phyloP scores from a whole-genome alignment of 2,329 filamentous ascomycete species.

The Atkinsonella texensis region DNA sequence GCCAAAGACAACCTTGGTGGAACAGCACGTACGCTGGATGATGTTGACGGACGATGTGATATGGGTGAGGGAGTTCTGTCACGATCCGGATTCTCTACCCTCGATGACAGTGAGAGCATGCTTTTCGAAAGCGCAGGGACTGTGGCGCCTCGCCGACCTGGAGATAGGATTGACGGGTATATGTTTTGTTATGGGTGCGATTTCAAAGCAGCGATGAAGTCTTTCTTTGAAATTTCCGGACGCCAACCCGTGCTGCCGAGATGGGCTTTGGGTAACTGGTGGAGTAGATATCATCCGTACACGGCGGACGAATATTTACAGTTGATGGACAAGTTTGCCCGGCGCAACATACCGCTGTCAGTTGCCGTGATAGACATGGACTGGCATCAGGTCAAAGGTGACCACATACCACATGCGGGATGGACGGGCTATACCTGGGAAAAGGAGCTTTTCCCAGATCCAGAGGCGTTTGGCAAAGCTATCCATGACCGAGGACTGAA shows the following conservation, averaged over 20 bases:
- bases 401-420: slow-evolving; percentile 32
- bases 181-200: slow-evolving; percentile 47
- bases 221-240: slow-evolving; percentile 43
- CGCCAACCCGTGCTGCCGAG: slow-evolving; percentile 42
- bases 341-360: slow-evolving; percentile 39
- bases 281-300: slow-evolving; percentile 50
- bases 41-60: slow-evolving; percentile 35
- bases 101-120: slow-evolving; percentile 45
- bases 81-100: slow-evolving; percentile 33
- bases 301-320: slow-evolving; percentile 40
- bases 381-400: slow-evolving; percentile 45
- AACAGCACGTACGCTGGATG: slow-evolving; percentile 43
- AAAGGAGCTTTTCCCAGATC: slow-evolving; percentile 40
- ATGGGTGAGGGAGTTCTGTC: slow-evolving; percentile 40
- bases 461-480: slow-evolving; percentile 35
- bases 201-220: slow-evolving; percentile 39
- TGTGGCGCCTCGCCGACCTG: slow-evolving; percentile 33
- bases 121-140: slow-evolving; percentile 41
- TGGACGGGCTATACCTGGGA: slow-evolving; percentile 9
- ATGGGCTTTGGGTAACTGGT: slow-evolving; percentile 53
- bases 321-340: slow-evolving; percentile 44
- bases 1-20: slow-evolving; percentile 27
- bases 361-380: slow-evolving; percentile 55
- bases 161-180: slow-evolving; percentile 41
- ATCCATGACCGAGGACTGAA: slow-evolving; percentile 40